Conservation (phyloP, 257 asterid species). For the Solanum raphanifolium region DNA sequence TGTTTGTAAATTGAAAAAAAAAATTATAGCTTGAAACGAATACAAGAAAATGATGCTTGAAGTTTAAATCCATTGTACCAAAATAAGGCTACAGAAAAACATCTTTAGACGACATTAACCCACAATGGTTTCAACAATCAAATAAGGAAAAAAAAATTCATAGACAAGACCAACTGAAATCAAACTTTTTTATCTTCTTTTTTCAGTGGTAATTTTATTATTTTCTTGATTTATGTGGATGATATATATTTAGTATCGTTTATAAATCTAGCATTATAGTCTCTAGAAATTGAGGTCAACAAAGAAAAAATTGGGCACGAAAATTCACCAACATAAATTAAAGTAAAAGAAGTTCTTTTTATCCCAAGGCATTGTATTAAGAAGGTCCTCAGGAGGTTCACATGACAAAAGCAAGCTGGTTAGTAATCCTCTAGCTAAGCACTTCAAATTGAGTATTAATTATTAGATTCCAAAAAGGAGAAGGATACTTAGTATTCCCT, state of each 20-base stretch:
- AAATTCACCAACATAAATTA: too few species aligned
- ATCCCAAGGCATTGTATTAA: too few species aligned
- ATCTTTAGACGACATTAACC: not conserved
- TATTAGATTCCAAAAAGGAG: not conserved
- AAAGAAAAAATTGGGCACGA: too few species aligned
- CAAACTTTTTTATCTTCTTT: too few species aligned
- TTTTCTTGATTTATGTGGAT: too few species aligned
- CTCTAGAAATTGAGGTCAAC: too few species aligned
- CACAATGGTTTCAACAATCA: not conserved
- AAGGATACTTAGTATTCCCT: not conserved
- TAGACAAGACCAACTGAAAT: not conserved
- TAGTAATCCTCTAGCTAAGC: not conserved
- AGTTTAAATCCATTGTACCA: not conserved
- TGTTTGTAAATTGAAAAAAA: not conserved
- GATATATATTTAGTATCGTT: not conserved
- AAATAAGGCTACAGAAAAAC: not conserved
- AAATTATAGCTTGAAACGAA: not conserved
- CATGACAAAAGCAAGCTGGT: not conserved
- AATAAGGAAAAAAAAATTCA: too few species aligned
- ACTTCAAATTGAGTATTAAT: too few species aligned
- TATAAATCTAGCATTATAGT: too few species aligned
- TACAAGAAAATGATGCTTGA: not conserved
- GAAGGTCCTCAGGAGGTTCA: not conserved
- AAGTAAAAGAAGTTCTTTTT: not conserved
- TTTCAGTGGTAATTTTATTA: too few species aligned